phyloP scores from a whole-genome alignment of 495 filamentous ascomycete genomes.

The Schizothecium vesticola region DNA sequence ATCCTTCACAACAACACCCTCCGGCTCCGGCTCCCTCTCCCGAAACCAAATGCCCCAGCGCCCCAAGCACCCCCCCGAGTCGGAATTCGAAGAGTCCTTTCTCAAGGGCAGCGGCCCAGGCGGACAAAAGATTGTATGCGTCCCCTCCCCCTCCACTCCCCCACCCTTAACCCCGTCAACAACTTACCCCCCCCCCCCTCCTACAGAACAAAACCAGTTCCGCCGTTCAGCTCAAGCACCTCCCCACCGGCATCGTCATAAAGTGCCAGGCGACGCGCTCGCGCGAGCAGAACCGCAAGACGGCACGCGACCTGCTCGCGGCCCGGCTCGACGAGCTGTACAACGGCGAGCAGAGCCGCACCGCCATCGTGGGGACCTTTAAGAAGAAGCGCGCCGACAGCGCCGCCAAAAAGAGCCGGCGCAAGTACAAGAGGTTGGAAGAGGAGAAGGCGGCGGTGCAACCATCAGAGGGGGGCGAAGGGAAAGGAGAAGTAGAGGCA shows the following conservation, averaged over 20 bases:
- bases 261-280: constrained; percentile 91
- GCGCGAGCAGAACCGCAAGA: constrained; percentile 80
- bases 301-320: constrained; percentile 72
- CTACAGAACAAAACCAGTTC: constrained; percentile 90
- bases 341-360: constrained; percentile 44
- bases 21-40: neutral
- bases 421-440: constrained; percentile 44
- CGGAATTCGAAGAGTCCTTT: constrained; percentile 76
- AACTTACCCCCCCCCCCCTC: neutral
- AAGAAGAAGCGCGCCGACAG: constrained; percentile 46
- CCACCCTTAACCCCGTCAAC: constrained; percentile 2
- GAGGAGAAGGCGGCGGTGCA: constrained; percentile 4
- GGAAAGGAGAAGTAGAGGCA: neutral
- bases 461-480: neutral
- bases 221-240: constrained; percentile 87
- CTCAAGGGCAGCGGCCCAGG: constrained; percentile 90
- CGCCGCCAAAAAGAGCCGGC: constrained; percentile 43
- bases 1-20: constrained; percentile 12
- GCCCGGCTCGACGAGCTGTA: constrained; percentile 64
- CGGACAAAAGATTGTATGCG: constrained; percentile 79
- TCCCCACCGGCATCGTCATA: constrained; percentile 81
- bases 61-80: constrained; percentile 62
- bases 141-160: neutral
- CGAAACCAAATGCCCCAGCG: constrained; percentile 60
- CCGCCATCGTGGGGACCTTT: constrained; percentile 34